Evolutionary conservation across 371 early-diverging fungal genomes (phyloP).

Genomic region (Mortierella sp.): DNA sequence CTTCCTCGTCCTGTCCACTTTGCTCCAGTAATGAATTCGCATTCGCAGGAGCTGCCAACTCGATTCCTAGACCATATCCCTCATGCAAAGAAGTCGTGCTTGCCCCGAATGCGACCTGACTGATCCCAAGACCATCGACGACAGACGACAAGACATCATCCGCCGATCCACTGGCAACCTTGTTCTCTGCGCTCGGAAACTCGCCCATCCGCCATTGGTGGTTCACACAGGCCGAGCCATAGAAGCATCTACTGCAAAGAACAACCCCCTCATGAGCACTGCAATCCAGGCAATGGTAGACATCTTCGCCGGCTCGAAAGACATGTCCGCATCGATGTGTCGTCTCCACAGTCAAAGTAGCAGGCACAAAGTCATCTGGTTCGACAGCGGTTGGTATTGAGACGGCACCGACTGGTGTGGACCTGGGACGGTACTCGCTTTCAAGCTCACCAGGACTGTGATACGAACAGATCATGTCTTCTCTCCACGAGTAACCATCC

Average conservation of each 20-base stretch:
- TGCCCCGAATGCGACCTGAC: not conserved
- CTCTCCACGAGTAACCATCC: slow-evolving; percentile 34
- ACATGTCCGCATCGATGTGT: slow-evolving; percentile 33
- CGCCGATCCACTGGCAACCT: not conserved
- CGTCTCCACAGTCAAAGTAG: not conserved
- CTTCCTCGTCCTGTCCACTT: not conserved
- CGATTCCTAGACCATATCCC: too few relatives aligned
- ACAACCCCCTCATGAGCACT: slow-evolving; percentile 35
- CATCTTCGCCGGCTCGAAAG: slow-evolving; percentile 43
- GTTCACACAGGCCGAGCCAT: slow-evolving; percentile 28
- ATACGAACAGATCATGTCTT: slow-evolving; percentile 21
- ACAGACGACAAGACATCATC: not conserved
- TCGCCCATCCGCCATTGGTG: slow-evolving; percentile 46
- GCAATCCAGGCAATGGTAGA: slow-evolving; percentile 53
- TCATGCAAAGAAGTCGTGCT: not conserved
- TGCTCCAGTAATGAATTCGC: too few relatives aligned
- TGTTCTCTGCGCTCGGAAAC: slow-evolving; percentile 16
- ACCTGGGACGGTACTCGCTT: slow-evolving; percentile 13
- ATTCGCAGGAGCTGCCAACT: too few relatives aligned
- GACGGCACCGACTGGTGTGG: not conserved
- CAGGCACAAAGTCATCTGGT: not conserved
- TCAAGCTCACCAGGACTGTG: slow-evolving; percentile 20
- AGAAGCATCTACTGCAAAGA: slow-evolving; percentile 50
- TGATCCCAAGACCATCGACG: slow-evolving; percentile 5
- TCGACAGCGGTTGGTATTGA: too few relatives aligned